phyloP scores from a whole-genome alignment of 2,329 filamentous ascomycete species.

The Nectriaceae sp. region DNA sequence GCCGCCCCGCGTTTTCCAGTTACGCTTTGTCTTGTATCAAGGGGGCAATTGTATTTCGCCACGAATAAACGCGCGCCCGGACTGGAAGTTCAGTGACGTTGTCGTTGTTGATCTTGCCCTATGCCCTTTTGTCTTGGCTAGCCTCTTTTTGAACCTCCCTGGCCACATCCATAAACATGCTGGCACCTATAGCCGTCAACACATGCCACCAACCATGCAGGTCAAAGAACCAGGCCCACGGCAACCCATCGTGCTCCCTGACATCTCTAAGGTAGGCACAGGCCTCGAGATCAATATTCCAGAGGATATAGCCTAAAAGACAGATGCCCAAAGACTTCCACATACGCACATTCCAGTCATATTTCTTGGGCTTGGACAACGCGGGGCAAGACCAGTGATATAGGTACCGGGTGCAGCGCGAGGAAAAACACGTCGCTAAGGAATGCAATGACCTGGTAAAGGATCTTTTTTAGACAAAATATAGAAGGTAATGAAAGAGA shows the following conservation, averaged over 20 bases:
- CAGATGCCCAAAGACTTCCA: conserved; percentile 37
- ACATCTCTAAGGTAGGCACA: conserved; percentile 50
- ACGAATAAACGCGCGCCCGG: too few species aligned
- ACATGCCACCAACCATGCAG: conserved; percentile 68
- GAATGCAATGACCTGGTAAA: conserved; percentile 45
- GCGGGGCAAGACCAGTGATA: conserved; percentile 31
- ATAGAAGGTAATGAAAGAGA: conserved; percentile 44
- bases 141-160: conserved; percentile 28
- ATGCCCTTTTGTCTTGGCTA: conserved; percentile 18
- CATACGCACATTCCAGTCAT: conserved; percentile 27
- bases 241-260: conserved; percentile 50
- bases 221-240: conserved; percentile 58
- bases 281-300: conserved; percentile 57
- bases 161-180: conserved; percentile 37
- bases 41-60: too few species aligned
- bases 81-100: too few species aligned
- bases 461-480: conserved; percentile 43
- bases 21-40: too few species aligned
- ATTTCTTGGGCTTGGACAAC: conserved; percentile 29
- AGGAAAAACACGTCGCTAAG: conserved; percentile 34
- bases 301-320: conserved; percentile 51
- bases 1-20: too few species aligned
- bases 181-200: conserved; percentile 57
- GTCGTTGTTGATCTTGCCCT: too few species aligned
- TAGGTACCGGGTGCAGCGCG: conserved; percentile 36